Base-by-base conservation (phyloP, 2,329 filamentous ascomycete species). In the Monosporascus sp. region DNA sequence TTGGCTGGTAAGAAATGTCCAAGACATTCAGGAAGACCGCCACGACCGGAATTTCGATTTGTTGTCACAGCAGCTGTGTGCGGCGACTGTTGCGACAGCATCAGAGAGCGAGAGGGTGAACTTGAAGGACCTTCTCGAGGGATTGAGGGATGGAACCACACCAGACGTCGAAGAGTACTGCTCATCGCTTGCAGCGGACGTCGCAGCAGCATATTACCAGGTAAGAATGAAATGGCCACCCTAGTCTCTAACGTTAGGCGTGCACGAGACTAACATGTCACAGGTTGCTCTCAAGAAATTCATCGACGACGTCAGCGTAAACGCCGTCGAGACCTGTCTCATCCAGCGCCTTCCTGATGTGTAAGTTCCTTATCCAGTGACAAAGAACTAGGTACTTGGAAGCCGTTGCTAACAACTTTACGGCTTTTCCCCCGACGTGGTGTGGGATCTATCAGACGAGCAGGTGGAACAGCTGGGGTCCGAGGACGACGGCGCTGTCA, bases 201-300 rank as follows among this genome's bases (percentile, higher is more conserved):
- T 64, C 7, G 57, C 61, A 17, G 58, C 51, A 9, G 60, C 62
- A 8, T 64, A 65, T 47, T 64, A 65, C 44, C 51, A 62, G 57
- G 61, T 58, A 46, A 46, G 7, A 3, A 57, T 38, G 4, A 27
- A 36, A 11, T 15, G 3, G 17, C 27, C 6, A 11, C n/a, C 5
- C 9, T n/a, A 14, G 27, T 3, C 6, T 3, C 22, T 7, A n/a
- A n/a, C n/a, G n/a, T n/a, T n/a, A 17, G 7, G 6, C 38, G 37
- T 8, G 24, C 3, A 20, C 5, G 25, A 27, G 11, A 46, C 51
- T 58, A 41, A 62, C 18, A 11, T 1, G 50, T 1, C n/a, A n/a
- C 22, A 65, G 63, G 57, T 64, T 34, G 63, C 62, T 1, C 42
- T 64, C 17, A 63, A 62, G 38, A 65, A 63, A n/a, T 65, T 64